phyloP scores from a whole-genome alignment of 179 eudicot genomes.

The Patellifolia procumbens region DNA sequence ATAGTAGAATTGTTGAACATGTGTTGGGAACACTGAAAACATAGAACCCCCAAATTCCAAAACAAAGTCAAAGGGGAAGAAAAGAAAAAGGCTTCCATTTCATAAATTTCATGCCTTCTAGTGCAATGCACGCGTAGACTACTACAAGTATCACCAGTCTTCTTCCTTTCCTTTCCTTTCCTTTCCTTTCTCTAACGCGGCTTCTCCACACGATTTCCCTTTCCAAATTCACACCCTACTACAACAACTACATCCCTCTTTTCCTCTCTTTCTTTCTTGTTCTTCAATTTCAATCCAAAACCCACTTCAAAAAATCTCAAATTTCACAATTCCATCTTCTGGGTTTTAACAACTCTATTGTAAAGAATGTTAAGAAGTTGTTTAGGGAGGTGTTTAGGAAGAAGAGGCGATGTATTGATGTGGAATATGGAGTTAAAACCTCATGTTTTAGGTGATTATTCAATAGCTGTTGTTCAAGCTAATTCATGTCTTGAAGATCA shows the following conservation, averaged over 20 bases:
- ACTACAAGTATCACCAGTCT: constrained; percentile 8
- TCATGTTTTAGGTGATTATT: constrained; percentile 47
- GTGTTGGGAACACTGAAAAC: background rate
- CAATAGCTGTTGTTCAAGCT: constrained; percentile 52
- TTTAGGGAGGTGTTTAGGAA: constrained; percentile 35
- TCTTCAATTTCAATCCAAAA: constrained; percentile 2
- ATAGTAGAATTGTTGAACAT: no score
- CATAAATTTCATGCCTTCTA: background rate
- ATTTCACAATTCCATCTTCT: constrained; percentile 5
- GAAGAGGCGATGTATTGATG: constrained; percentile 40
- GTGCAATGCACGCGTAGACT: constrained; percentile 17
- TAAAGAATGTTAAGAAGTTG: constrained; percentile 32
- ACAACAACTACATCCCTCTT: background rate
- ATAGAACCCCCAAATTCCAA: background rate
- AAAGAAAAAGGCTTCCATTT: background rate
- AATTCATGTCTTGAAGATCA: constrained; percentile 50
- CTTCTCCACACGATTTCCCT: constrained; percentile 12
- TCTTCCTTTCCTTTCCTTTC: background rate
- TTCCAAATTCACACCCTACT: constrained; percentile 12
- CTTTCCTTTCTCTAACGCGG: constrained; percentile 19
- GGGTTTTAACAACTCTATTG: background rate
- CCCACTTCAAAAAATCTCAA: background rate
- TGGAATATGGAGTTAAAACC: constrained; percentile 51
- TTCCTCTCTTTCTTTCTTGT: background rate
- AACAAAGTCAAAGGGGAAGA: background rate